phyloP scores from a whole-genome alignment of 2,329 filamentous ascomycete genomes.

The Cordyceps fumosorosea region DNA sequence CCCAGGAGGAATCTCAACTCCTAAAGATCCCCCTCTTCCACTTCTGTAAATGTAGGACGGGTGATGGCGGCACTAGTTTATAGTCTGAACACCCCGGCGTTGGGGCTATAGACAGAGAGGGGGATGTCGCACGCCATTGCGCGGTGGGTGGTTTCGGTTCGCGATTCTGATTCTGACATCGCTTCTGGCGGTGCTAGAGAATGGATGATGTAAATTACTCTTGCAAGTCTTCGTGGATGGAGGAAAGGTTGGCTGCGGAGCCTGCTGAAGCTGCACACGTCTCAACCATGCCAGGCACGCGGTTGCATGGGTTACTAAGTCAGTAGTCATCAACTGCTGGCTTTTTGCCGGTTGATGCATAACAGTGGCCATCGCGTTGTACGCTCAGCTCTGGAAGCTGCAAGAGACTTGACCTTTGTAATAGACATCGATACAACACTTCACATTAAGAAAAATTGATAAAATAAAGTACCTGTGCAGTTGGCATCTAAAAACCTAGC shows the following conservation, averaged over 20 bases:
- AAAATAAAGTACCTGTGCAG: no score
- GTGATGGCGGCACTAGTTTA: conserved; percentile 28
- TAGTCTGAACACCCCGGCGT: conserved; percentile 40
- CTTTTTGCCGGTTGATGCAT: conserved; percentile 8
- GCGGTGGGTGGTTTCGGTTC: background rate
- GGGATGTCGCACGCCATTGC: conserved; percentile 15
- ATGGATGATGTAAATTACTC: background rate
- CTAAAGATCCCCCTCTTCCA: conserved; percentile 15
- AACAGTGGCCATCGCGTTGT: no score
- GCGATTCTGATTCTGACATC: background rate
- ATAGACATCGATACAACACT: background rate
- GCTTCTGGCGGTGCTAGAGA: background rate
- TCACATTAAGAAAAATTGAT: background rate
- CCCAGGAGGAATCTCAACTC: background rate
- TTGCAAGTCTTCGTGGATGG: background rate
- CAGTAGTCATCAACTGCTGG: background rate
- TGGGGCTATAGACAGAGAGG: conserved; percentile 40
- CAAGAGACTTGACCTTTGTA: background rate
- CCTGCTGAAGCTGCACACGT: background rate
- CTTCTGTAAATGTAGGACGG: conserved; percentile 18
- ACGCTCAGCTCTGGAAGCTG: no score
- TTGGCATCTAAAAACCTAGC: background rate
- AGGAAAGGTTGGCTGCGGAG: no score
- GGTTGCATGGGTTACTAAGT: background rate
- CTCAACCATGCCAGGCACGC: background rate